phyloP scores from a whole-genome alignment of 768 basidiomycete genomes.

The Xerocomus brunneocitrinus region DNA sequence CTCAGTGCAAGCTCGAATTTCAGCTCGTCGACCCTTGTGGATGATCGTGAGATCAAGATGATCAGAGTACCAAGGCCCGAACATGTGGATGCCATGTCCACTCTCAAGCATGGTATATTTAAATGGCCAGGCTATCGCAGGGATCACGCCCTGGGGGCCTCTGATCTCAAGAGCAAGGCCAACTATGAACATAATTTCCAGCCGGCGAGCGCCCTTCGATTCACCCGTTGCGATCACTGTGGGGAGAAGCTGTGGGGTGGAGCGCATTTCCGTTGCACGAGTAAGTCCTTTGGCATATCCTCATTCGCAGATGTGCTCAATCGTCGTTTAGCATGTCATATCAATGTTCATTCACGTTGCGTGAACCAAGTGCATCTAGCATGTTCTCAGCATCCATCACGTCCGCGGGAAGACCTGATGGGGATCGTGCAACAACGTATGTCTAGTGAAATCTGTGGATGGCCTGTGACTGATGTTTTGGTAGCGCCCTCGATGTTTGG shows the following conservation, averaged over 20 bases:
- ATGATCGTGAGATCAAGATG: slow-evolving; percentile 28
- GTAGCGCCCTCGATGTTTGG: slow-evolving; percentile 91
- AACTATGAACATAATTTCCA: slow-evolving; percentile 79
- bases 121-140: slow-evolving; percentile 67
- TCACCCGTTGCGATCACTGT: slow-evolving; percentile 92
- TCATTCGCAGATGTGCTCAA: slow-evolving; percentile 2
- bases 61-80: slow-evolving; percentile 28
- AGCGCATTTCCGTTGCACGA: slow-evolving; percentile 83
- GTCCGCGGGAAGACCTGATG: slow-evolving; percentile 30
- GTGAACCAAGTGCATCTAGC: slow-evolving; percentile 57
- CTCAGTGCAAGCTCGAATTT: slow-evolving; percentile 14
- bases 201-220: slow-evolving; percentile 80
- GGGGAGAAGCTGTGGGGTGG: slow-evolving; percentile 99
- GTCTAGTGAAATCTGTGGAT: slow-evolving; percentile 1
- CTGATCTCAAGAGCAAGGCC: slow-evolving; percentile 37
- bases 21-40: slow-evolving; percentile 21
- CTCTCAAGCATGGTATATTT: slow-evolving; percentile 56
- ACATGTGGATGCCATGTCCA: slow-evolving; percentile 41
- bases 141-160: slow-evolving; percentile 35
- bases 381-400: slow-evolving; percentile 54
- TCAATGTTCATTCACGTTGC: slow-evolving; percentile 87
- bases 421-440: slow-evolving; percentile 20
- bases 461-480: slow-evolving; percentile 14
- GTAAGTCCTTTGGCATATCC: slow-evolving; percentile 45
- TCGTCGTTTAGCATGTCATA: slow-evolving; percentile 60